Conservation (phyloP, 2,329 filamentous ascomycete species). For the Hypocreales sp. region DNA sequence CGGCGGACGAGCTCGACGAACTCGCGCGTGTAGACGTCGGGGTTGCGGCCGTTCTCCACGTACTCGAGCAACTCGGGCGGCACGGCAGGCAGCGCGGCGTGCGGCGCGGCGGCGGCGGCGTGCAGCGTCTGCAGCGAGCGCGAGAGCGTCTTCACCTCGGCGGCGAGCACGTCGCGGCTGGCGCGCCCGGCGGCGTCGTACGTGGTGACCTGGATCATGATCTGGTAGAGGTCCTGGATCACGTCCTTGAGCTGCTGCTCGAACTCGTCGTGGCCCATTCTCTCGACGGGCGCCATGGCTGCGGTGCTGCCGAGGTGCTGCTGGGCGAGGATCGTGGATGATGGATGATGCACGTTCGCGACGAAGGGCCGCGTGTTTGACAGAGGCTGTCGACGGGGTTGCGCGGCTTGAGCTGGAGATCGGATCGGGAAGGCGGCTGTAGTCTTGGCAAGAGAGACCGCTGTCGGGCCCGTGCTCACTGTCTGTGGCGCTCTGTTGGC, state of each 20-base stretch:
- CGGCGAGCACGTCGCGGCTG: constrained; percentile 38
- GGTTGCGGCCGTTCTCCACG: constrained; percentile 56
- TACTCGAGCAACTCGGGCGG: constrained; percentile 51
- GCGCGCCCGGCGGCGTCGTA: constrained; percentile 40
- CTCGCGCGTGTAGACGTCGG: constrained; percentile 59
- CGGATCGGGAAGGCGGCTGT: no score
- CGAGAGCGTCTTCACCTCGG: constrained; percentile 32
- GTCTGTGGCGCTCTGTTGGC: no score
- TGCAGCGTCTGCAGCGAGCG: constrained; percentile 22
- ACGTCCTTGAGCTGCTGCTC: constrained; percentile 42
- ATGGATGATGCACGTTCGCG: no score
- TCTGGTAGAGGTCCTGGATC: constrained; percentile 47
- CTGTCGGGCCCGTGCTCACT: no score
- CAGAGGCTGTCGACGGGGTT: no score
- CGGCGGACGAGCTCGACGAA: constrained; percentile 54
- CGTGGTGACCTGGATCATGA: constrained; percentile 46
- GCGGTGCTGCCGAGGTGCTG: no score
- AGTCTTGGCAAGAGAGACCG: no score
- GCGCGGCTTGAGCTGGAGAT: no score
- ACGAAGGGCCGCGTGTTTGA: no score
- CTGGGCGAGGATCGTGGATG: no score
- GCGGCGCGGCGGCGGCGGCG: constrained; percentile 22
- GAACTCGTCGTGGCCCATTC: constrained; percentile 19
- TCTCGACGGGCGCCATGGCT: constrained; percentile 26
- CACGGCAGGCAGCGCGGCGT: constrained; percentile 29